Evolutionary conservation across 2,329 filamentous ascomycete species (phyloP).

Genomic region (Aspergillus udagawae): DNA sequence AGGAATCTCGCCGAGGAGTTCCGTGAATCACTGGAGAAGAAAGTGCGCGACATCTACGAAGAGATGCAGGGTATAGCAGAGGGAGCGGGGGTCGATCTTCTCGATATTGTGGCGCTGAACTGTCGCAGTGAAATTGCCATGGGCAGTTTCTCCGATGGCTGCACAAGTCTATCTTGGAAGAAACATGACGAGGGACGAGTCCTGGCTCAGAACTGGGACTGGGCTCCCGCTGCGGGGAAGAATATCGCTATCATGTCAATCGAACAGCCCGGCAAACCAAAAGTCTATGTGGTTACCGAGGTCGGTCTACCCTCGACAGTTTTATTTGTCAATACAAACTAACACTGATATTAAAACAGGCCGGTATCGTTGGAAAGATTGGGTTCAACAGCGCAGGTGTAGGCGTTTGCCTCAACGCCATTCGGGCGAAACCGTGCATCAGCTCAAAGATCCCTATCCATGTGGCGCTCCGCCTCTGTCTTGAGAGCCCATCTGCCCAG

Average conservation of each 20-base stretch:
- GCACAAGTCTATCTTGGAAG: constrained; percentile 53
- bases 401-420: constrained; percentile 59
- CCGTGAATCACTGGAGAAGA: constrained; percentile 38
- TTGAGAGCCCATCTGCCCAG: constrained; percentile 49
- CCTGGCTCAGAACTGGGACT: constrained; percentile 59
- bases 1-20: constrained; percentile 46
- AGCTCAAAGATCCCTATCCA: constrained; percentile 55
- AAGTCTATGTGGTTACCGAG: constrained; percentile 54
- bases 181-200: constrained; percentile 34
- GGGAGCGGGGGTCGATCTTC: constrained; percentile 45
- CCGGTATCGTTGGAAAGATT: constrained; percentile 61
- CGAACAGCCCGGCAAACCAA: constrained; percentile 42
- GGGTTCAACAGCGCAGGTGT: constrained; percentile 59
- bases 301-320: constrained; percentile 6
- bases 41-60: constrained; percentile 36
- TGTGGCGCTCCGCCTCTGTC: constrained; percentile 52
- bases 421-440: constrained; percentile 55
- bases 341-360: constrained; percentile 20
- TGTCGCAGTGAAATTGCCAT: constrained; percentile 58
- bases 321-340: not conserved
- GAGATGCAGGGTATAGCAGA: constrained; percentile 53
- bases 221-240: constrained; percentile 49
- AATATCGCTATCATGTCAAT: constrained; percentile 53
- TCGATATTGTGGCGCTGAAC: constrained; percentile 56
- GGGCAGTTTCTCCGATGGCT: constrained; percentile 55